Evolutionary conservation across 73 alveolate genomes (phyloP), one percentile per base, ranked within the genome.

Genomic region (Tetrahymena thermophila): DNA sequence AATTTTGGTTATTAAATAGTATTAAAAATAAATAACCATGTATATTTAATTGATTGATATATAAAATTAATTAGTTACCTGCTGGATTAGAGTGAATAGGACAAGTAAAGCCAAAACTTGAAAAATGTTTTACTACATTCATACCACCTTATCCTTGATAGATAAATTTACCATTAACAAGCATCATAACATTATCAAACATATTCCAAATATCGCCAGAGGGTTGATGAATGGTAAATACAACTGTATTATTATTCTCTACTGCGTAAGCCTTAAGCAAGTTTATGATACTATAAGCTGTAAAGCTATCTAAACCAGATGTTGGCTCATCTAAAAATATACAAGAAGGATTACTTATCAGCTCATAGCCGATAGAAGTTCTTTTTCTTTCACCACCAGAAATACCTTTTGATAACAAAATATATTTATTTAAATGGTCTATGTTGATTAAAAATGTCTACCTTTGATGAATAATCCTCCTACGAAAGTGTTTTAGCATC

Each of bases 1-100:
- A 40, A 40, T 6, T 40, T 40, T 40, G 10, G 44, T 40, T 40
- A 23, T 23, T 6, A 56, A 56, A 6, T 10, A 56, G 85, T 21
- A 23, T 6, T 23, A 21, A 56, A 6, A 21, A 15, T 25, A 10
- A 16, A 10, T 21, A 16, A 56, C 15, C 25, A 7, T 7, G 6
- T 56, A 56, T 56, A 25, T 19, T 19, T 19, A 4, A 19, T 19
- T 19, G 21, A 23, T 4, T 23, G 13, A 56, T 5, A 56, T 6
- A 10, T 4, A 23, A 23, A 21, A 56, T 56, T 25, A 28, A 19
- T 71, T 56, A 14, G 7, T 19, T 71, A 95, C 96, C 98, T 85
- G 98, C 93, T 23, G 98, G 98, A 95, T 97, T 97, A 4, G 98
- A 95, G 96, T 94, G 95, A 71, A 96, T 96, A 28, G 98, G 98